Conservation (phyloP, 1,284 basidiomycete genomes). For the Salmacisia buchloeana region DNA sequence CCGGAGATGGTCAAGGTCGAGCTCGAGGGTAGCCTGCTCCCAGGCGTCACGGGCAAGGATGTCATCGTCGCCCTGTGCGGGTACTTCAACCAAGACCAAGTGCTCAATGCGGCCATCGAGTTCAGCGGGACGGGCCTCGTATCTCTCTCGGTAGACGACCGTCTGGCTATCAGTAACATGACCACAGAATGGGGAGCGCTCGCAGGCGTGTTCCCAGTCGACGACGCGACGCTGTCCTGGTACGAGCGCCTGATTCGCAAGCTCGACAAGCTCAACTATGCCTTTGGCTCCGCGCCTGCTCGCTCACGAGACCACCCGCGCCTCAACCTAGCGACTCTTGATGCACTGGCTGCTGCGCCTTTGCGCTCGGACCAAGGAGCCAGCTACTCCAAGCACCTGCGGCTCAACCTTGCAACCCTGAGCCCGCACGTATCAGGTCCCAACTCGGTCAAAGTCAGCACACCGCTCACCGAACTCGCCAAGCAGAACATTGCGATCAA, state of each 20-base stretch:
- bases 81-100: conserved; percentile 93
- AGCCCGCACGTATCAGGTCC: conserved; percentile 94
- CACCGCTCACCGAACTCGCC: conserved; percentile 75
- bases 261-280: conserved; percentile 73
- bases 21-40: conserved; percentile 70
- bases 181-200: conserved; percentile 99
- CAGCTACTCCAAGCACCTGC: conserved; percentile 78
- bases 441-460: conserved; percentile 94
- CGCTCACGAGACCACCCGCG: conserved; percentile 69
- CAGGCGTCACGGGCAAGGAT: conserved; percentile 95
- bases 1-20: conserved; percentile 94
- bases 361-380: conserved; percentile 72
- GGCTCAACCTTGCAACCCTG: conserved; percentile 86
- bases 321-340: conserved; percentile 70
- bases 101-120: conserved; percentile 95
- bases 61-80: conserved; percentile 96
- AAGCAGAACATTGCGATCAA: conserved; percentile 73
- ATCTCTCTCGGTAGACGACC: conserved; percentile 77
- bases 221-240: conserved; percentile 76
- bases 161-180: conserved; percentile 82
- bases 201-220: conserved; percentile 89
- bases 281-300: conserved; percentile 54
- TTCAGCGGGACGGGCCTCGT: conserved; percentile 89
- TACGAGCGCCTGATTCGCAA: conserved; percentile 74
- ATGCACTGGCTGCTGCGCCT: conserved; percentile 58